Conservation (phyloP, 2,329 filamentous ascomycete genomes). For the Colletotrichum lini region DNA sequence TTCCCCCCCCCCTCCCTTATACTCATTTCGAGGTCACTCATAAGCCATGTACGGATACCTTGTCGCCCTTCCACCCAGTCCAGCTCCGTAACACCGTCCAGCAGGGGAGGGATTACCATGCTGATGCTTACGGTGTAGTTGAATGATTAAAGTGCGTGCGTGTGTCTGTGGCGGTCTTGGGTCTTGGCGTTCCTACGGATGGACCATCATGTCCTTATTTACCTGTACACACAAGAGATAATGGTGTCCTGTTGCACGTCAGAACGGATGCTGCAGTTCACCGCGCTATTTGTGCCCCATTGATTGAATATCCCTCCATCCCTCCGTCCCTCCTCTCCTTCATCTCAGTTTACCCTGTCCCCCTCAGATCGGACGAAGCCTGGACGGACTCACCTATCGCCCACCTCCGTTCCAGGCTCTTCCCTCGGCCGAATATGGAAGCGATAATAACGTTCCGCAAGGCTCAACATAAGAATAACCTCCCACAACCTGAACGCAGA, state of each 20-base stretch:
- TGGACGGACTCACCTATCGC: slow-evolving; percentile 20
- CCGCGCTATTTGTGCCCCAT: slow-evolving; percentile 12
- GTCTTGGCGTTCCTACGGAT: slow-evolving; percentile 33
- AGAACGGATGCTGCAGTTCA: slow-evolving; percentile 9
- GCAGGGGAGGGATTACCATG: slow-evolving; percentile 1
- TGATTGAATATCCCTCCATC: neutral
- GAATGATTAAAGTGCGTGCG: neutral
- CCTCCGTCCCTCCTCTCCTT: too few species aligned
- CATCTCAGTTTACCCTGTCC: neutral
- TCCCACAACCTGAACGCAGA: slow-evolving; percentile 5
- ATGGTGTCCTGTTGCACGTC: neutral
- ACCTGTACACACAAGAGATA: neutral
- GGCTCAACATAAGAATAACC: slow-evolving; percentile 33
- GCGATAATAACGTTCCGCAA: slow-evolving; percentile 26
- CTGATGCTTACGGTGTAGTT: neutral
- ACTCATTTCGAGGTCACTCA: neutral
- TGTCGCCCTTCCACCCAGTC: neutral
- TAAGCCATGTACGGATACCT: slow-evolving; percentile 3
- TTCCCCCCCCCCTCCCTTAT: neutral
- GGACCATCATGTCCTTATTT: slow-evolving; percentile 14
- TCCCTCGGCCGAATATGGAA: neutral
- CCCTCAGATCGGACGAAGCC: slow-evolving; percentile 30
- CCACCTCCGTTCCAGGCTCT: slow-evolving; percentile 20
- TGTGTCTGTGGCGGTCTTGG: slow-evolving; percentile 26
- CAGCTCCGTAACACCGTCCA: slow-evolving; percentile 10